These are phyloP conservation scores for Oryza glaberrima DNA, from an alignment of 176 grass and related monocot genomes.

Conservation along the genomic window DNA sequence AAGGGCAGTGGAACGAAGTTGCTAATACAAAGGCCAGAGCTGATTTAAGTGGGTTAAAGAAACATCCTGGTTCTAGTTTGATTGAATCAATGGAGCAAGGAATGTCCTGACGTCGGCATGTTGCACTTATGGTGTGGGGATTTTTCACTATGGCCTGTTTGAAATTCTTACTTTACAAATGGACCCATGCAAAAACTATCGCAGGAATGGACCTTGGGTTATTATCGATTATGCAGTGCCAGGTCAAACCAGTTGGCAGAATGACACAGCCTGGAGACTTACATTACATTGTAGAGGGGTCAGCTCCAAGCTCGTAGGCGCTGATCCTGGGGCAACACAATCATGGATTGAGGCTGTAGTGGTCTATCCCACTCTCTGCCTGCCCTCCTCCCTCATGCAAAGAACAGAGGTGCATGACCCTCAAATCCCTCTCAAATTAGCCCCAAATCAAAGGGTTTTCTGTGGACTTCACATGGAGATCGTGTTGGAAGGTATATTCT, in stretches of 20 bases:
- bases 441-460: background rate
- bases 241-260: background rate
- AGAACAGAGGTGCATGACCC: background rate
- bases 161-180: background rate
- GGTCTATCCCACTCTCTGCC: background rate
- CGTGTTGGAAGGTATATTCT: no score
- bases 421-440: background rate
- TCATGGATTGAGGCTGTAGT: background rate
- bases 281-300: background rate
- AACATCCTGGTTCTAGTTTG: slow-evolving; percentile 65
- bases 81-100: slow-evolving; percentile 50
- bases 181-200: background rate
- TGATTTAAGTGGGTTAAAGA: slow-evolving; percentile 50
- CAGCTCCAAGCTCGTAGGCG: background rate
- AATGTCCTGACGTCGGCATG: background rate
- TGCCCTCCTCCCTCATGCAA: background rate
- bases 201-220: background rate
- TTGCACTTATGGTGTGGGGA: background rate
- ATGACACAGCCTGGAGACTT: background rate
- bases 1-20: slow-evolving; percentile 61
- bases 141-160: background rate
- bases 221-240: background rate
- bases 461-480: no score
- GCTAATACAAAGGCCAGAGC: slow-evolving; percentile 48
- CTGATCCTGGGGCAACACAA: background rate